Conservation (phyloP, 805 yeast genomes). For the Pichia insulana region DNA sequence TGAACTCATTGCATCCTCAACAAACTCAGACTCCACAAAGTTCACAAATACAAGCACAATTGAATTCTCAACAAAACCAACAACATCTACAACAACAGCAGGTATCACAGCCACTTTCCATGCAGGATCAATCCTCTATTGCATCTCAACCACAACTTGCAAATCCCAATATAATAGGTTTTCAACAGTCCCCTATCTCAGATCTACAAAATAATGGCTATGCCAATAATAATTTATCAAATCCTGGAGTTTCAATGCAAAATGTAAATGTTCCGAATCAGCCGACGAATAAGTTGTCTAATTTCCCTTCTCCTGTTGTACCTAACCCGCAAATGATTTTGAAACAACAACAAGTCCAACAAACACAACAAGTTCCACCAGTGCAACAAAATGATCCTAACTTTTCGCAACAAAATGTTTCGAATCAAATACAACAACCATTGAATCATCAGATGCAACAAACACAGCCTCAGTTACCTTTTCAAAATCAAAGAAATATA, state of each 20-base stretch:
- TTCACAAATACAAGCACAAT: slow-evolving; percentile 12
- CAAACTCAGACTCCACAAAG: neutral
- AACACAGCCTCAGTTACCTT: neutral
- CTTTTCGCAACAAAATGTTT: neutral
- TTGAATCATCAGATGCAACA: neutral
- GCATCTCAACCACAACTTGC: neutral
- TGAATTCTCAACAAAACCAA: too few relatives aligned
- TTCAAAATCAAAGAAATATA: neutral
- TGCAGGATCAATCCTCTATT: too few relatives aligned
- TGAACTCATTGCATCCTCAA: too few relatives aligned
- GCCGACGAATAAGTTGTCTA: neutral
- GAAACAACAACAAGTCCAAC: slow-evolving; percentile 13
- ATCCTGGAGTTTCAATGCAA: slow-evolving; percentile 6
- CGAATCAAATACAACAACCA: neutral
- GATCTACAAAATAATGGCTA: neutral
- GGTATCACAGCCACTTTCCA: neutral
- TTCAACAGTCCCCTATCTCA: neutral
- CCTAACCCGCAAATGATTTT: neutral
- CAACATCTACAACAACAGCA: slow-evolving; percentile 18
- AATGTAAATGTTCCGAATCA: neutral
- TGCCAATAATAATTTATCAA: neutral
- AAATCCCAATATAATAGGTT: neutral
- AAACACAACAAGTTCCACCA: neutral
- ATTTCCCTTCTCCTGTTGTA: neutral
- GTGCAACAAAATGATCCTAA: neutral